Evolutionary conservation across 1,284 basidiomycete genomes (phyloP).

Genomic region (Sanguinoderma infundibulare): DNA sequence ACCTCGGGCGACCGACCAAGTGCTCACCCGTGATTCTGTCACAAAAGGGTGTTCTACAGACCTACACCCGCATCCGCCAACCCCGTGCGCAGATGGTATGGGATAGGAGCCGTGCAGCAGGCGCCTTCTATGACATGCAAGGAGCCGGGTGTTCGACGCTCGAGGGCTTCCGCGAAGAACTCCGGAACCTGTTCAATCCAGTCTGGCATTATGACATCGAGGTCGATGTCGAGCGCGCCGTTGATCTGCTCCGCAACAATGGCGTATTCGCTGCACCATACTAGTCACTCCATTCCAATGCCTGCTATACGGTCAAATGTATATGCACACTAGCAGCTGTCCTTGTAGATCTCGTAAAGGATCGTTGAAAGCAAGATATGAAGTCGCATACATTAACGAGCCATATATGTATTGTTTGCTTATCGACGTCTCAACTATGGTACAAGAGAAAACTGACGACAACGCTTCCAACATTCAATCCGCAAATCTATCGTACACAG

Average conservation of each 20-base stretch:
- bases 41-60: constrained; percentile 44
- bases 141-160: constrained; percentile 26
- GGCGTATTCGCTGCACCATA: constrained; percentile 4
- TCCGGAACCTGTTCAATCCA: constrained; percentile 46
- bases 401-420: neutral
- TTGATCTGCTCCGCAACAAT: constrained; percentile 36
- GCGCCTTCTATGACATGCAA: constrained; percentile 37
- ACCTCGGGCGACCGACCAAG: neutral
- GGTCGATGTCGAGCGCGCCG: constrained; percentile 38
- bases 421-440: neutral
- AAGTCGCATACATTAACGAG: neutral
- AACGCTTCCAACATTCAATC: neutral
- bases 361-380: too few relatives aligned
- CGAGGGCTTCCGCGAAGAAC: constrained; percentile 31
- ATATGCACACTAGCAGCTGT: too few relatives aligned
- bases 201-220: constrained; percentile 55
- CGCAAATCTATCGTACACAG: constrained; percentile 7
- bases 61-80: constrained; percentile 48
- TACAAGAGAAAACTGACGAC: neutral
- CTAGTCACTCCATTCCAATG: neutral
- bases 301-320: neutral
- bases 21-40: neutral
- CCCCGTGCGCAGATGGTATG: constrained; percentile 54
- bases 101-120: constrained; percentile 41
- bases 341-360: too few relatives aligned